These are phyloP conservation scores for Hypsizygus marmoreus DNA, from an alignment of 768 basidiomycete species.

Conservation along the genomic window DNA sequence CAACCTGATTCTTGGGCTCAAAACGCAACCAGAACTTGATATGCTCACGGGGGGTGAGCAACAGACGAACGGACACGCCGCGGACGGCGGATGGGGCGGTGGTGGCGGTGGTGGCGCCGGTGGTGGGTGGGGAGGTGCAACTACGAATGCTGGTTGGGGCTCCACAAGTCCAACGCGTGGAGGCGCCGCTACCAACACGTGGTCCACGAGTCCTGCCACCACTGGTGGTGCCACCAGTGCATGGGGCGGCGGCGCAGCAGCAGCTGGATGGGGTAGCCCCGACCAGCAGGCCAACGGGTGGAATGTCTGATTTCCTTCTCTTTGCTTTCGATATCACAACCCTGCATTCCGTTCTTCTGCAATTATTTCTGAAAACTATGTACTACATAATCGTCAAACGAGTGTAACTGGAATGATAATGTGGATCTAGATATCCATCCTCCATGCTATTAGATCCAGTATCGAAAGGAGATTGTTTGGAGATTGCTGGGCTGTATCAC, in stretches of 20 bases:
- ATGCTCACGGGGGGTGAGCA: constrained; percentile 44
- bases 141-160: constrained; percentile 25
- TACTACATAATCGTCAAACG: too few species aligned
- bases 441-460: background rate
- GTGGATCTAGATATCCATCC: background rate
- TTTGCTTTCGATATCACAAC: too few species aligned
- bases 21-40: constrained; percentile 61
- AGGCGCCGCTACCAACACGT: constrained; percentile 18
- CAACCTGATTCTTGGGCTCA: constrained; percentile 75
- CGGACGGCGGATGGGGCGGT: constrained; percentile 18
- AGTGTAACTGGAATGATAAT: too few species aligned
- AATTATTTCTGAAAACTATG: too few species aligned
- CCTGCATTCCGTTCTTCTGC: too few species aligned
- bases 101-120: constrained; percentile 24
- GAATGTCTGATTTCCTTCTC: constrained; percentile 34
- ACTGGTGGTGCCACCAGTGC: constrained; percentile 25
- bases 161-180: constrained; percentile 28
- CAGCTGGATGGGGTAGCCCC: constrained; percentile 53
- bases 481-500: background rate
- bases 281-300: constrained; percentile 55
- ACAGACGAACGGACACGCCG: constrained; percentile 29
- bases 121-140: constrained; percentile 30
- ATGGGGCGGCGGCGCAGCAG: constrained; percentile 38
- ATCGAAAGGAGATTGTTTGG: background rate
- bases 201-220: constrained; percentile 23